Conservation (phyloP, 164 flowering plant genomes). For the Berberis vulgaris region DNA sequence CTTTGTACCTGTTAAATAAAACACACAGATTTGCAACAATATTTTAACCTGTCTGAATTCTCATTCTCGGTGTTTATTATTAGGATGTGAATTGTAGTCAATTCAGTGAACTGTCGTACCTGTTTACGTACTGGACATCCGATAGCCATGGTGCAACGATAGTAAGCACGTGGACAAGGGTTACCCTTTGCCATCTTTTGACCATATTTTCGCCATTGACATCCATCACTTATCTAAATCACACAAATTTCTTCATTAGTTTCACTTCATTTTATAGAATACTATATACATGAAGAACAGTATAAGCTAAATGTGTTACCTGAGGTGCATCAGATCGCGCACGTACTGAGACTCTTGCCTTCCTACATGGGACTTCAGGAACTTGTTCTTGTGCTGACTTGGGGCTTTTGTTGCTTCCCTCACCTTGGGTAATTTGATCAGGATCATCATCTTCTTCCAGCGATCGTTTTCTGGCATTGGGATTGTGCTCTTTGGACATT, state of each 20-base stretch:
- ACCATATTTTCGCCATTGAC: constrained; percentile 64
- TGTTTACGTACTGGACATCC: constrained; percentile 64
- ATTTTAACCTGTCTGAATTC: too few species aligned
- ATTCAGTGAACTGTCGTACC: constrained; percentile 14
- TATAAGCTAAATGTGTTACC: constrained; percentile 15
- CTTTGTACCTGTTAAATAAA: constrained; percentile 29
- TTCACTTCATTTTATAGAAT: too few species aligned
- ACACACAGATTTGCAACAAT: background rate
- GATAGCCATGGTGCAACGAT: constrained; percentile 54
- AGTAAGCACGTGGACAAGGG: constrained; percentile 63
- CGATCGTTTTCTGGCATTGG: too few species aligned
- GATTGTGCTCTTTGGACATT: too few species aligned
- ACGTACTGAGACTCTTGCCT: constrained; percentile 52
- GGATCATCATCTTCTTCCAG: too few species aligned
- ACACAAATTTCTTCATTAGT: background rate
- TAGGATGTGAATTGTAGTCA: background rate
- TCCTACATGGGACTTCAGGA: constrained; percentile 29
- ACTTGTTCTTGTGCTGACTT: constrained; percentile 10
- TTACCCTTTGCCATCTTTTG: constrained; percentile 67
- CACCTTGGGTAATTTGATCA: constrained; percentile 18
- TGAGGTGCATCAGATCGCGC: constrained; percentile 49
- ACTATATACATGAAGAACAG: too few species aligned
- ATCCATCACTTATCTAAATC: constrained; percentile 51
- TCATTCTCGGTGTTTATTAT: too few species aligned
- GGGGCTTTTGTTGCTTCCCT: constrained; percentile 2